Percentiles rank a stretch among this genome's conserved stretches.
phyloP scores from a whole-genome alignment of 345 rosid species.

The Cardiospermum halicacabum region DNA sequence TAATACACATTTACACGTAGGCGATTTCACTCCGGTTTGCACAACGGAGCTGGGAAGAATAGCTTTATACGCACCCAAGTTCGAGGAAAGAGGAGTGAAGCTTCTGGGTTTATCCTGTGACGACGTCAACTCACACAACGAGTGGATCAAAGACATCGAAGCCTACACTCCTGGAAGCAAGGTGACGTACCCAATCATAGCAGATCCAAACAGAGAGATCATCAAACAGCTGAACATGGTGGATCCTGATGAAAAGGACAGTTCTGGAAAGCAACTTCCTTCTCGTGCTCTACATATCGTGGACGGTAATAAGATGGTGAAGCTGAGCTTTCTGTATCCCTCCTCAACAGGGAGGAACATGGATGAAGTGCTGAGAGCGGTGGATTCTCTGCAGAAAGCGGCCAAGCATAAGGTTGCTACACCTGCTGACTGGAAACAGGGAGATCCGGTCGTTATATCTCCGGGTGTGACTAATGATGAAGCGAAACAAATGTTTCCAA shows the following conservation, averaged over 20 bases:
- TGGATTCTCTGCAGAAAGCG: conserved; percentile 58
- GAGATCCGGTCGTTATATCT: conserved; percentile 61
- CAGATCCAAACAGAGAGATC: conserved; percentile 59
- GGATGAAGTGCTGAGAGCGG: conserved; percentile 70
- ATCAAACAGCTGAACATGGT: conserved; percentile 74
- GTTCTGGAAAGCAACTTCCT: conserved; percentile 33
- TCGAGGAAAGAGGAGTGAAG: conserved; percentile 56
- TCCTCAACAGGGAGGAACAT: conserved; percentile 69
- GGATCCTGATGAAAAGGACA: conserved; percentile 58
- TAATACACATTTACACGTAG: conserved; percentile 37
- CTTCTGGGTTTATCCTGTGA: conserved; percentile 80
- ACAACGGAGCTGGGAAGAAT: conserved; percentile 75
- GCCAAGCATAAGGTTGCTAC: conserved; percentile 60
- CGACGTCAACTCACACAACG: conserved; percentile 52
- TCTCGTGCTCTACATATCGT: conserved; percentile 77
- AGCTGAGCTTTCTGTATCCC: conserved; percentile 73
- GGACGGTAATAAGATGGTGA: conserved; percentile 64
- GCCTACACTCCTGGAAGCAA: conserved; percentile 52
- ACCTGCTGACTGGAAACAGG: conserved; percentile 76
- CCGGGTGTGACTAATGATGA: conserved; percentile 48
- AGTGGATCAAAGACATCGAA: conserved; percentile 76
- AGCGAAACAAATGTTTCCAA: conserved; percentile 61
- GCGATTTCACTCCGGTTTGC: conserved; percentile 84
- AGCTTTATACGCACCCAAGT: conserved; percentile 48
- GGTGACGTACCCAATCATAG: conserved; percentile 65